Evolutionary conservation across 2,329 filamentous ascomycete species (phyloP), one percentile per base, ranked within the genome.

Genomic region (Trichoderma simmonsii): DNA sequence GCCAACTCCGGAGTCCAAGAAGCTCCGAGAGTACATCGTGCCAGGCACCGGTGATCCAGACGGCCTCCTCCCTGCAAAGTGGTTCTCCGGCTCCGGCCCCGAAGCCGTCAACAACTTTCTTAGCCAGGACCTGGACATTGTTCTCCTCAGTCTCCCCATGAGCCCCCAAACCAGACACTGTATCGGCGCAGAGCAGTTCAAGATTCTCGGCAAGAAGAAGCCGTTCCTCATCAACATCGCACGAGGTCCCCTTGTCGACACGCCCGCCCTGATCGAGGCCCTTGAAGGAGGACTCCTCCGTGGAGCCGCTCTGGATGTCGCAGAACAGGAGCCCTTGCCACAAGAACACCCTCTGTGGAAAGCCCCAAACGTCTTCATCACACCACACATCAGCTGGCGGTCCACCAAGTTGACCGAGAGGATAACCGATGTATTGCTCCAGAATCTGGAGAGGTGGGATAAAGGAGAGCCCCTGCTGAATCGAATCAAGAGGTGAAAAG

Each of bases 281-380:
- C 80, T 93, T 8, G 76, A 81, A 30, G 71, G 75, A 4, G 80
- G 77, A 15, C 76, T 77, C 68, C 79, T 82, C 56, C 61, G 82
- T 18, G 91, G 91, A 12, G 91, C 91, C 0, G 91, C 91, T 3
- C 79, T 93, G 32, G 91, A 93, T 78, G 92, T 93, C 0, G 89
- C 91, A 1, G 90, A 93, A 73, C 91, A 91, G 0, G 92, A 94
- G 78, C 92, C 92, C 0, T 78, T 94, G 73, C 91, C 91, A 0
- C 77, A 81, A 14, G 87, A 90, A 28, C 87, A 91, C 77, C 85
- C 88, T 73, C 80, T 94, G 30, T 93, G 91, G 89, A 86, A 85
- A 62, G 83, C 89, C 57, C 85, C 87, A 3, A 92, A 93, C 78
- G 83, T 90, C 18, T 85, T 90, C 73, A 86, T 93, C 63, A 80